phyloP scores from a whole-genome alignment of 2,329 filamentous ascomycete species.

The Rugonectria rugulosa region DNA sequence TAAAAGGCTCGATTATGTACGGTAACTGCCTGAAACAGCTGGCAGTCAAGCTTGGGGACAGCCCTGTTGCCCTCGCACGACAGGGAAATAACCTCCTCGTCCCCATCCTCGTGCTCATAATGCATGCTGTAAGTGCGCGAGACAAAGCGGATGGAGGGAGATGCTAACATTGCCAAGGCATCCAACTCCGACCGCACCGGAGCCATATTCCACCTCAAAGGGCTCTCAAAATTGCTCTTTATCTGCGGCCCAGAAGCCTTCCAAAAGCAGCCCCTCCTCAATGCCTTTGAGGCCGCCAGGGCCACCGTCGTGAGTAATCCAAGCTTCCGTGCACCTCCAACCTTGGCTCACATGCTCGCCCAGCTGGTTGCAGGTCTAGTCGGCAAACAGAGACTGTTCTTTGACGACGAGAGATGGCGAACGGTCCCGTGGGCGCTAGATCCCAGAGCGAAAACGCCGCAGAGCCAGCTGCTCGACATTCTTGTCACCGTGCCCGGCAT shows the following conservation, averaged over 20 bases:
- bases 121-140: conserved; percentile 13
- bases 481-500: conserved; percentile 18
- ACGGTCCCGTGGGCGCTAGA: conserved; percentile 22
- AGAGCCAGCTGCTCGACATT: conserved; percentile 21
- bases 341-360: not conserved
- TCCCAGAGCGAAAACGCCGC: conserved; percentile 12
- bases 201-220: conserved; percentile 19
- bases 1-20: conserved; percentile 14
- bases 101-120: conserved; percentile 20
- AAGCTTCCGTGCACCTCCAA: not conserved
- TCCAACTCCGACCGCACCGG: conserved; percentile 13
- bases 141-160: rapidly evolving
- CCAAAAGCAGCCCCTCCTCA: conserved; percentile 20
- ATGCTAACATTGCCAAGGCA: conserved; percentile 1
- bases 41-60: conserved; percentile 8
- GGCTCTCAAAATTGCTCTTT: conserved; percentile 15
- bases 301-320: conserved; percentile 17
- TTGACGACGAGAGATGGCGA: conserved; percentile 21
- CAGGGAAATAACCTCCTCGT: conserved; percentile 7
- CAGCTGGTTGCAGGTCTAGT: conserved; percentile 20
- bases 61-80: not conserved
- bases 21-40: conserved; percentile 14
- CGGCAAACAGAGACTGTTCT: conserved; percentile 21
- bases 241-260: conserved; percentile 22
- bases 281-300: conserved; percentile 24